phyloP scores from a whole-genome alignment of 495 filamentous ascomycete species.

The Neurospora sublineolata region DNA sequence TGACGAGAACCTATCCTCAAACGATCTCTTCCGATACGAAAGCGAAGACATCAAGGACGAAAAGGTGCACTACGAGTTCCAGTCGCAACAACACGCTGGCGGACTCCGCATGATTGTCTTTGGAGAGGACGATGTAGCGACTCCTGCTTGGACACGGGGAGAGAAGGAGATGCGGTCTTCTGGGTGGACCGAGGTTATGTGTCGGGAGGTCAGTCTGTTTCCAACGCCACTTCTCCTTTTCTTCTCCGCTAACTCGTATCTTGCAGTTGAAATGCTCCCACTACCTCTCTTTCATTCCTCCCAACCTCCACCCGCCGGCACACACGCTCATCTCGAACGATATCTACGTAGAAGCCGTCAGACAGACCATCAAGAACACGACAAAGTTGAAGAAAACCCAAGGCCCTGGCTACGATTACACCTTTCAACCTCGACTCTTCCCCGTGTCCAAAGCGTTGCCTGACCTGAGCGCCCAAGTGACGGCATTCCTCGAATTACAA shows the following conservation, averaged over 20 bases:
- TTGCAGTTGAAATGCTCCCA: conserved; percentile 23
- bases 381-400: neutral
- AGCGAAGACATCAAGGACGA: neutral
- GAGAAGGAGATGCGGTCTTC: conserved; percentile 1
- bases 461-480: conserved; percentile 31
- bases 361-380: conserved; percentile 1
- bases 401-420: conserved; percentile 23
- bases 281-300: conserved; percentile 22
- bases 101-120: conserved; percentile 23
- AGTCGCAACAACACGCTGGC: neutral
- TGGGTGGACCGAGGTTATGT: conserved; percentile 19
- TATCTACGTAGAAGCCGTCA: conserved; percentile 20
- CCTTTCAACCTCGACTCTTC: conserved; percentile 25
- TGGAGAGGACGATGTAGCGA: conserved; percentile 23
- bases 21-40: neutral
- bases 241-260: conserved; percentile 17
- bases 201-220: conserved; percentile 11
- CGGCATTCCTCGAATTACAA: conserved; percentile 24
- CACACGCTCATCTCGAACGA: conserved; percentile 21
- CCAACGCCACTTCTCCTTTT: neutral
- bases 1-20: neutral
- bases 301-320: conserved; percentile 7
- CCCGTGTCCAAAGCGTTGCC: conserved; percentile 14
- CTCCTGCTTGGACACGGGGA: conserved; percentile 8
- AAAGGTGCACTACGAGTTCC: neutral